Conservation (phyloP, 1,284 basidiomycete genomes). For the Ceratobasidium sp. region DNA sequence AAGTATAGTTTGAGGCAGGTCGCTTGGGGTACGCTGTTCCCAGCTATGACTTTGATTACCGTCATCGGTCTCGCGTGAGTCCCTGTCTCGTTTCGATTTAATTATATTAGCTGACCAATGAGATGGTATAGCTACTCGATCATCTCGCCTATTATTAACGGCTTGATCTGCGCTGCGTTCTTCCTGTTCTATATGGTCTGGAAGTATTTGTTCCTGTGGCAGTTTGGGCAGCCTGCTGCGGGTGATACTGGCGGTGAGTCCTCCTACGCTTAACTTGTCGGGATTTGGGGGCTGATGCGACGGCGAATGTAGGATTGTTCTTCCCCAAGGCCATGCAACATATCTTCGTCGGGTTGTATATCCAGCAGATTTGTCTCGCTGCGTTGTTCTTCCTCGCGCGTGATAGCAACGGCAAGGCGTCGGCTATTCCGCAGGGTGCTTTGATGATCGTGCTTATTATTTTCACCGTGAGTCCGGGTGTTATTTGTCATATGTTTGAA, state of each 20-base stretch:
- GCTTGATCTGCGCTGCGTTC: slow-evolving; percentile 87
- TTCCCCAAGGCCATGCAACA: slow-evolving; percentile 96
- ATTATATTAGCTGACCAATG: slow-evolving; percentile 55
- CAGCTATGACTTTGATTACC: slow-evolving; percentile 52
- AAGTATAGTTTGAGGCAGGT: slow-evolving; percentile 62
- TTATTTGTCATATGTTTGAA: slow-evolving; percentile 51
- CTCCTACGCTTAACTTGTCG: slow-evolving; percentile 58
- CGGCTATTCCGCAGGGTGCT: slow-evolving; percentile 78
- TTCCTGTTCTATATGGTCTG: slow-evolving; percentile 86
- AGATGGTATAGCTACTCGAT: slow-evolving; percentile 76
- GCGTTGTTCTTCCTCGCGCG: slow-evolving; percentile 90
- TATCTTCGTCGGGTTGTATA: slow-evolving; percentile 92
- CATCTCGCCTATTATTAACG: slow-evolving; percentile 95
- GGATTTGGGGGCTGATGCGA: too few species aligned
- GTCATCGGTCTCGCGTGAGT: slow-evolving; percentile 51
- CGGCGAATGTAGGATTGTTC: slow-evolving; percentile 93
- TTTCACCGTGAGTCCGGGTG: slow-evolving; percentile 71
- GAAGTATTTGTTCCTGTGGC: slow-evolving; percentile 91
- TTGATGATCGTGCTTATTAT: slow-evolving; percentile 88
- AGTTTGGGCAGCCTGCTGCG: slow-evolving; percentile 78
- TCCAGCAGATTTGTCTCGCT: slow-evolving; percentile 84
- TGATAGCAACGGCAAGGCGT: slow-evolving; percentile 65
- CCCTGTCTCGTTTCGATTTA: background rate
- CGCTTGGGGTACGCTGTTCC: slow-evolving; percentile 89
- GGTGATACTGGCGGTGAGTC: slow-evolving; percentile 79